Evolutionary conservation across 148 eudicot species (phyloP), one percentile per base, ranked within the genome.

Genomic region (Dysphania ambrosioides): DNA sequence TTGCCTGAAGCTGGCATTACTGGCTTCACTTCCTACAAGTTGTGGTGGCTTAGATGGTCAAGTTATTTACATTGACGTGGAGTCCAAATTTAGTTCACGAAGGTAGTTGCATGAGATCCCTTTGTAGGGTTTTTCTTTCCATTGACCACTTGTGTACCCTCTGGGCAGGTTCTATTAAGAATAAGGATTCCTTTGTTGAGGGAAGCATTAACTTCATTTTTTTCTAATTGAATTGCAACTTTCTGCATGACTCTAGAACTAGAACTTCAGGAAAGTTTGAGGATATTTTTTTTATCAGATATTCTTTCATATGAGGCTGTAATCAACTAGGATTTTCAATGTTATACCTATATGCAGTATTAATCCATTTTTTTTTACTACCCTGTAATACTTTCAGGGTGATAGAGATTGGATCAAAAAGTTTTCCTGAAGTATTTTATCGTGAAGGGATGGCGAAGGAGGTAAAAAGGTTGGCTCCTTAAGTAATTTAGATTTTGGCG

Each of bases 31-130:
- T 79, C 98, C 98, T 68, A 78, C 85, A 53, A 81, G 72, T 68
- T 90, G 79, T 84, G 98, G 98, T 41, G 96, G 98, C 70, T 80
- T 93, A 78, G 89, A 86, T 75, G 96, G 98, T 77, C 88, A 51
- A 36, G 96, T 88, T 38, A 85, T 93, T 77, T 93, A 93, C 86
- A 77, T 93, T 65, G 98, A 93, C 64, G 85, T 89, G 79, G 98
- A 93, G 86, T 90, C 93, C 79, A 93, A 93, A 78, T 90, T 90
- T 72, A 90, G 88, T 82, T 90, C 98, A 71, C 86, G 87, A 85
- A 90, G 98, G 98, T 93, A 85, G 27, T 41, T 63, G 7, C 13
- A 55, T 66, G 6, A 24, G 16, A 16, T 65, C n/a, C n/a, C n/a
- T 55, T 70, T 55, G 60, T 12, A 10, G 57, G 51, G n/a, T n/a